These are phyloP conservation scores for Microsporum ferrugineum DNA, from an alignment of 2,329 filamentous ascomycete genomes.

Conservation along the genomic window DNA sequence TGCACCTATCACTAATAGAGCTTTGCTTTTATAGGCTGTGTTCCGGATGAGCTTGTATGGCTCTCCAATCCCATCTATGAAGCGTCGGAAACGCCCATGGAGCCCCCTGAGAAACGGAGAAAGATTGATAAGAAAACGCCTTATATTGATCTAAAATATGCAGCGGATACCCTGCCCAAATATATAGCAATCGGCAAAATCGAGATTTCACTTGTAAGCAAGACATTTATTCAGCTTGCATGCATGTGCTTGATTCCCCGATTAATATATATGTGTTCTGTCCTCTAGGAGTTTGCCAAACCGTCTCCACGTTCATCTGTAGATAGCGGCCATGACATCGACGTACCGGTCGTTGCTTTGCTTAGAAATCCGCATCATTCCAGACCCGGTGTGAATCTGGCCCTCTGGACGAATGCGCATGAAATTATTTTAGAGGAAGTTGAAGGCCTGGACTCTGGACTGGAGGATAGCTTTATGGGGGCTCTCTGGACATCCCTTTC, in stretches of 20 bases:
- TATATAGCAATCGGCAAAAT: constrained; percentile 1
- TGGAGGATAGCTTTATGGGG: not conserved
- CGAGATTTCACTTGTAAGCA: not conserved
- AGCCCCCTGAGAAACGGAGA: not conserved
- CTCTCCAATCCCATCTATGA: not conserved
- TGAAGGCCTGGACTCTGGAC: not conserved
- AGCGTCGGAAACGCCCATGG: not conserved
- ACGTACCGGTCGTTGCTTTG: not conserved
- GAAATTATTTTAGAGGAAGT: not conserved
- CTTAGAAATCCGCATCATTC: not conserved
- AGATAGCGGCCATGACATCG: not conserved
- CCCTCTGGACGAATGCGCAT: not conserved
- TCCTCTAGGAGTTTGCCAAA: not conserved
- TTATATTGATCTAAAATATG: not conserved
- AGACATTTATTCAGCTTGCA: not conserved
- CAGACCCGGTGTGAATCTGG: not conserved
- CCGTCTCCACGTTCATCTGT: not conserved
- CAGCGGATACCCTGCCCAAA: not conserved
- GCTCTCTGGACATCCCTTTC: not conserved
- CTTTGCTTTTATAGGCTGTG: not conserved
- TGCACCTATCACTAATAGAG: not conserved
- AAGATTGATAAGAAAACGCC: not conserved
- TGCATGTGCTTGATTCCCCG: not conserved
- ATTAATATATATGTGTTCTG: not conserved
- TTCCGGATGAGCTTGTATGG: not conserved